Percentiles rank a stretch among this genome's conserved stretches.
Conservation (phyloP, 2,329 filamentous ascomycete genomes). For the Xylaria polymorpha region DNA sequence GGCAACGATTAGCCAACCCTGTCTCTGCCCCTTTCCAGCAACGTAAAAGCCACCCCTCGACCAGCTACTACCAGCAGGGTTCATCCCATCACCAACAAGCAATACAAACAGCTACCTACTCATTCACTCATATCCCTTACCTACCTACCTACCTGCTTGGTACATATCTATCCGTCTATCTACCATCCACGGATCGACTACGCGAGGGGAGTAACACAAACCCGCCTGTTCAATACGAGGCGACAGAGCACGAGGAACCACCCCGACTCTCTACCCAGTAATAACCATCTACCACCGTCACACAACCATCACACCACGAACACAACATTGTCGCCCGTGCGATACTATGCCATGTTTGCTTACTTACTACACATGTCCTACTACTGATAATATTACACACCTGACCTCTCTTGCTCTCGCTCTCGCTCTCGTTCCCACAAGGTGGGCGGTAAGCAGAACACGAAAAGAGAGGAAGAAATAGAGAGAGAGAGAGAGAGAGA, state of each 20-base stretch:
- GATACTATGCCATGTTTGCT: background rate
- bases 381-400: background rate
- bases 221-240: background rate
- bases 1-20: background rate
- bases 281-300: background rate
- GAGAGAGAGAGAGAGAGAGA: no score
- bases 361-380: background rate
- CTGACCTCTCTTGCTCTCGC: background rate
- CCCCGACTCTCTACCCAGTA: background rate
- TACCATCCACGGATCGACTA: background rate
- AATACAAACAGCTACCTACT: background rate
- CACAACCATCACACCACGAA: background rate
- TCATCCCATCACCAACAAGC: background rate
- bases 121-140: background rate
- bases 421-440: no score
- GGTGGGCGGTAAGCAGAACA: no score
- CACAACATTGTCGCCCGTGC: background rate
- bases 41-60: background rate
- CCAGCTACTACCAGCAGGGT: background rate
- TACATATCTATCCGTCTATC: background rate
- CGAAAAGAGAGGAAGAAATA: background rate
- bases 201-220: background rate
- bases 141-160: no score
- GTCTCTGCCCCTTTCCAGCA: background rate
- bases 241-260: background rate